phyloP scores from a whole-genome alignment of 257 asterid species.

The Ilex asprella region DNA sequence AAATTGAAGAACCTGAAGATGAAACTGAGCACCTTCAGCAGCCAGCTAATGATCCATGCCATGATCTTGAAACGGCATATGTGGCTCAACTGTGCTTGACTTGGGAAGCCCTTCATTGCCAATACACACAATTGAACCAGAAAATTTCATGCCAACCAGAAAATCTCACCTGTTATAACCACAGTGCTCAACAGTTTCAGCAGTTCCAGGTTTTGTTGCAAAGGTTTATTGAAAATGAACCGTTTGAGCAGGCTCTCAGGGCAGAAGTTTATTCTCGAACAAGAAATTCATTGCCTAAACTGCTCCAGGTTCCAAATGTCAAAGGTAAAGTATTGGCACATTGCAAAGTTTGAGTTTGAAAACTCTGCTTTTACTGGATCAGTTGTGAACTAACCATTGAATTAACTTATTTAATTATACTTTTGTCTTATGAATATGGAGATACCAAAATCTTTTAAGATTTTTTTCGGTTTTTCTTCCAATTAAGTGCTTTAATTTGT shows the following conservation, averaged over 20 bases:
- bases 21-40: constrained; percentile 75
- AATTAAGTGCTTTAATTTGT: not conserved
- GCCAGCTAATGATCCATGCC: constrained; percentile 46
- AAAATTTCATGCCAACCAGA: constrained; percentile 55
- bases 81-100: constrained; percentile 88
- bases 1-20: constrained; percentile 53
- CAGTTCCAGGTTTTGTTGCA: constrained; percentile 84
- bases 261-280: constrained; percentile 74
- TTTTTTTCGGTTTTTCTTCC: not conserved
- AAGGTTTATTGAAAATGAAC: constrained; percentile 87
- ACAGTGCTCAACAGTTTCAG: constrained; percentile 88
- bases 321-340: constrained; percentile 43
- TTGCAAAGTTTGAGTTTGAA: not conserved
- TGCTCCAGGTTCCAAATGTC: constrained; percentile 88
- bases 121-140: constrained; percentile 77
- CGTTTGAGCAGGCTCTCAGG: constrained; percentile 79
- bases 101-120: constrained; percentile 97
- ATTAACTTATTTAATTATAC: no score
- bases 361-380: not conserved
- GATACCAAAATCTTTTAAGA: no score
- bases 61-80: constrained; percentile 80
- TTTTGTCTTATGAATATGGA: not conserved
- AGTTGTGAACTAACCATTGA: no score
- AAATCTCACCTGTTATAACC: constrained; percentile 55
- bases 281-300: constrained; percentile 62